These are phyloP conservation scores for Chamaenerion angustifolium DNA, from an alignment of 345 rosid species.

Conservation along the genomic window DNA sequence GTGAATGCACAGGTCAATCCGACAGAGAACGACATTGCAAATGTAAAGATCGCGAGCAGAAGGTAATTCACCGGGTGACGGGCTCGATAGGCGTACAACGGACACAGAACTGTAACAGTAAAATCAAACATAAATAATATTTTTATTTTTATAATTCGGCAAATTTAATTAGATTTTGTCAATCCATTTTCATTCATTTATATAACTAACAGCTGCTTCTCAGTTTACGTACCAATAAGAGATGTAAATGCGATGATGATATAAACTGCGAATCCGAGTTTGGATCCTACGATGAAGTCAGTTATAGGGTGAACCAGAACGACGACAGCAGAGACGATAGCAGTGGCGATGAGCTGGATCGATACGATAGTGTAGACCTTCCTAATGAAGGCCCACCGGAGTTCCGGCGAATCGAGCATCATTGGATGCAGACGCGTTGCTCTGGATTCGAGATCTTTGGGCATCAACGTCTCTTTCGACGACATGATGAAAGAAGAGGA, in stretches of 20 bases:
- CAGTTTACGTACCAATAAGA: conserved; percentile 35
- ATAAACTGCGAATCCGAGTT: conserved; percentile 58
- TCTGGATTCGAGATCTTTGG: conserved; percentile 28
- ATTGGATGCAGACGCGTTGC: conserved; percentile 49
- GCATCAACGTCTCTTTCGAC: too few relatives aligned
- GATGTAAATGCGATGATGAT: conserved; percentile 46
- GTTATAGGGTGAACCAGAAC: conserved; percentile 43
- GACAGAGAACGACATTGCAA: conserved; percentile 39
- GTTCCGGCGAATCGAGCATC: conserved; percentile 66
- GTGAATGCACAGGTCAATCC: conserved; percentile 76
- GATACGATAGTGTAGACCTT: conserved; percentile 49
- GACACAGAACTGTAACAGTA: too few relatives aligned
- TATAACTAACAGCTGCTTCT: too few relatives aligned
- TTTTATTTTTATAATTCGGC: too few relatives aligned
- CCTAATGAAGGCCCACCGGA: conserved; percentile 74
- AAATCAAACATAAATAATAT: too few relatives aligned
- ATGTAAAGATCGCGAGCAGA: conserved; percentile 45
- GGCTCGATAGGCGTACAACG: too few relatives aligned
- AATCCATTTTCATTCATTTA: too few relatives aligned
- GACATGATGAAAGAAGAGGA: too few relatives aligned
- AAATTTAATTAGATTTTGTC: too few relatives aligned
- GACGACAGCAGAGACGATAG: conserved; percentile 53
- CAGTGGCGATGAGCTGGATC: conserved; percentile 47
- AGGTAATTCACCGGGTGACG: conserved; percentile 23
- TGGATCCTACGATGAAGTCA: conserved; percentile 39